Evolutionary conservation across 2,329 filamentous ascomycete species (phyloP), one percentile per base, ranked within the genome.

Genomic region (Monilinia fructigena): DNA sequence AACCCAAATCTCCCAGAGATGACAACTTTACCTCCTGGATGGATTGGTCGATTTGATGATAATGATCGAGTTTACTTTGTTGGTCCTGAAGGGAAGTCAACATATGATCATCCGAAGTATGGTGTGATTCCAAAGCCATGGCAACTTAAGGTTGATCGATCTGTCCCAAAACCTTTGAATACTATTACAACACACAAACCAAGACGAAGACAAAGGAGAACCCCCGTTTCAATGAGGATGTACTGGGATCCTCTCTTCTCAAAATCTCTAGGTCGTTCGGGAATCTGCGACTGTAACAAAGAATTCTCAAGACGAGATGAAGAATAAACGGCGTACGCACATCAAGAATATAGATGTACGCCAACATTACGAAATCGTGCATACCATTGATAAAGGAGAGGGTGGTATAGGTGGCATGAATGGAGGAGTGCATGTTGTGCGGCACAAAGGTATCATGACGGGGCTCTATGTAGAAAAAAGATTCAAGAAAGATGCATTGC

Each of bases 371-470:
- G 68, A 73, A 18, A 69, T 71, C 12, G 66, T 74, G 10, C 67
- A 75, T 23, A 61, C 67, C 16, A 71, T 75, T 35, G 74, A 75
- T 61, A 16, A 45, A 6, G 72, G 70, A 1, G 64, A 69, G 20
- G 72, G 71, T 14, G 61, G 12, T 0, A 54, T 72, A 52, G 74
- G 74, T 11, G 73, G 67, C 3, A 74, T 75, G 72, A 75, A 75
- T 55, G 72, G 70, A 4, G 72, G 72, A n/a, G 70, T 73, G 6
- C 70, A 68, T 60, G 71, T 74, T 11, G 72, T 73, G 2, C 68
- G 69, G 20, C 50, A 68, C 42, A 73, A 68, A 53, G 62, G 53
- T 10, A 42, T 38, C 11, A 50, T 50, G 47, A 50, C n/a, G 16
- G 35, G 55, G 23, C 60, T 72, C 8, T 68, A 58, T 42, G 66